Conservation (phyloP, 345 rosid genomes). For the Nasturtium officinale region DNA sequence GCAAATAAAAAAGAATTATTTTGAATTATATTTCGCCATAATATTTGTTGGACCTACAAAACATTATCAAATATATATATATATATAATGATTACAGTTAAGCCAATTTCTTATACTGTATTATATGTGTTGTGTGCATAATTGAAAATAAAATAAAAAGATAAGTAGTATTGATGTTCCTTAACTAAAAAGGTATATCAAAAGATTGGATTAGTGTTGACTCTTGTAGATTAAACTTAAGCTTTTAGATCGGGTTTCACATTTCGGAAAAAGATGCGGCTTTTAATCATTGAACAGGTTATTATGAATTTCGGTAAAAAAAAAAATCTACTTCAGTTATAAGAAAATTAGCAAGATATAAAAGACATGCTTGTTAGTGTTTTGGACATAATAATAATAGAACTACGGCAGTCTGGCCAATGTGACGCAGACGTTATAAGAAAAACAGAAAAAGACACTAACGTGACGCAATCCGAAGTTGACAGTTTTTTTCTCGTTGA, state of each 20-base stretch:
- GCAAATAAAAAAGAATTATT: too few relatives aligned
- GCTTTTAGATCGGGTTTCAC: not conserved
- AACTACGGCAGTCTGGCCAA: constrained; percentile 17
- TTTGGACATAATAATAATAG: constrained; percentile 1
- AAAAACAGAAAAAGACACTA: not conserved
- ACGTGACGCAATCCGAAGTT: constrained; percentile 29
- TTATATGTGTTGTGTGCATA: too few relatives aligned
- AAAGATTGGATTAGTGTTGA: too few relatives aligned
- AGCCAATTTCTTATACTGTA: too few relatives aligned
- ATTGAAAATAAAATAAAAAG: too few relatives aligned
- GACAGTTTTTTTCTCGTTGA: constrained; percentile 5
- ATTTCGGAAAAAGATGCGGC: not conserved
- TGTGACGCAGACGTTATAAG: not conserved
- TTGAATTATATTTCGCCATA: too few relatives aligned
- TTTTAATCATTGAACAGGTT: not conserved
- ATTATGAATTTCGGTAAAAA: not conserved
- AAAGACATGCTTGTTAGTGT: not conserved
- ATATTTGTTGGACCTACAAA: too few relatives aligned
- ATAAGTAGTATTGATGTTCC: too few relatives aligned
- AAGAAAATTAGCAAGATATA: not conserved
- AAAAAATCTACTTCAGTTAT: not conserved
- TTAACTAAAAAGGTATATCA: too few relatives aligned
- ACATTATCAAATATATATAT: too few relatives aligned
- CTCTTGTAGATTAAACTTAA: too few relatives aligned
- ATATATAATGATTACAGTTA: too few relatives aligned